Base-by-base conservation (phyloP, 2,329 filamentous ascomycete species). In the Botrytis fragariae region DNA sequence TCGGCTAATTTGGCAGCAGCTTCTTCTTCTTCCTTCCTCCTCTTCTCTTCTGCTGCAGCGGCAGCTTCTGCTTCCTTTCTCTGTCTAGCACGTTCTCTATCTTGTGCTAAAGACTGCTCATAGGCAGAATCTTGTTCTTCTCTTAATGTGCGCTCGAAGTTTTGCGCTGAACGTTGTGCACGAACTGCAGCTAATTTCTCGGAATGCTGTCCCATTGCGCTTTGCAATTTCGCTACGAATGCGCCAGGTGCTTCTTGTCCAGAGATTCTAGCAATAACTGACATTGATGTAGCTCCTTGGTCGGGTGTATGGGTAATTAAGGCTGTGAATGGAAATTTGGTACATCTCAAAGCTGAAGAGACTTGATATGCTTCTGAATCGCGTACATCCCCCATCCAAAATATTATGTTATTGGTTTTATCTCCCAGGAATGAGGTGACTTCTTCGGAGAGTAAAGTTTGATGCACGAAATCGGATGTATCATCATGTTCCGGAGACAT, bases 301-400 rank as follows among this genome's bases (percentile, higher is more conserved):
- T 92, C 91, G 0, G 95, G 94, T 0, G 95, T 97, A 76, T 98
- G 91, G 73, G 94, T 95, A 42, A 98, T 91, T 4, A 98, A 83
- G 22, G 92, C 93, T 0, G 92, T 91, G 81, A 97, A 98, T 16
- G 96, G 96, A 79, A 96, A 98, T 81, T 97, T 97, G 74, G 93
- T 97, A 82, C 93, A 96, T 77, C 91, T 91, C 75, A 98, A 89
- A 63, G 95, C 94, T 20, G 89, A 88, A n/a, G 94, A 90, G 59
- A 98, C 94, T 81, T 98, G 94, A 82, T 97, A 98, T 8, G 95
- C 93, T 83, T 99, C 96, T 4, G 94, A 92, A 81, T 99, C 96
- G 76, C 94, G 89, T 0, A 98, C 92, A 77, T 94, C 97, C 64
- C 96, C 96, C 59, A 92, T 94, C 96, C 96, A 99, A 4, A 99